Base-by-base conservation (phyloP, 768 basidiomycete genomes). In the Agaricus blazei region DNA sequence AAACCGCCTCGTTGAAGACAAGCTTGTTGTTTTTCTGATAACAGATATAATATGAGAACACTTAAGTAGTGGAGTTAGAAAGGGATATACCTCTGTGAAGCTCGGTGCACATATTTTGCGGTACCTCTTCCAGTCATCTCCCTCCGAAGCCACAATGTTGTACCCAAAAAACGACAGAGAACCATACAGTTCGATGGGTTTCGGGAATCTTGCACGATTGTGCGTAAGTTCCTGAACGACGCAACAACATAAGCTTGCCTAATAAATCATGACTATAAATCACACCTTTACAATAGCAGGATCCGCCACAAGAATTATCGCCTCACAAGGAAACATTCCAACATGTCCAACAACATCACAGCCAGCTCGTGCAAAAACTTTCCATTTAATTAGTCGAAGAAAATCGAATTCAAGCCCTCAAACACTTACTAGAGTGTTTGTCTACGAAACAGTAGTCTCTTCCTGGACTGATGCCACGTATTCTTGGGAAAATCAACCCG, bases 51-150 rank as follows among this genome's bases (percentile, higher is more conserved):
- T 46, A 19, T 28, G 26, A 2, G 26, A 8, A 5, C 28, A 4
- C 4, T 34, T 34, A 34, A 11, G 34, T 3, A 7, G 34, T 34
- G 8, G 34, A 31, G 8, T 58, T 14, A 3, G 1, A n/a, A 14
- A 8, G 28, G 59, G 68, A 38, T 11, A 34, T 52, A 83, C 83
- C 63, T 85, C 83, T 3, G 81, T 81, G 65, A 87, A 87, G 0
- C 82, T 78, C 12, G 84, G 83, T 3, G 82, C 82, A 15, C 77
- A 68, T 40, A 87, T 76, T 64, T 81, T 83, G 43, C 84, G 68
- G 58, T 83, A 84, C 29, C 76, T 75, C 64, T 84, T 84, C 85
- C 85, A 88, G 56, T 81, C 75, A 2, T 81, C 78, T n/a, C 79
- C 81, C 62, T 87, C 85, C 0, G 82, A 80, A 1, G 75, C 78